These are phyloP conservation scores for Plasmodium blacklocki DNA, from an alignment of 169 alveolate species.

Conservation along the genomic window DNA sequence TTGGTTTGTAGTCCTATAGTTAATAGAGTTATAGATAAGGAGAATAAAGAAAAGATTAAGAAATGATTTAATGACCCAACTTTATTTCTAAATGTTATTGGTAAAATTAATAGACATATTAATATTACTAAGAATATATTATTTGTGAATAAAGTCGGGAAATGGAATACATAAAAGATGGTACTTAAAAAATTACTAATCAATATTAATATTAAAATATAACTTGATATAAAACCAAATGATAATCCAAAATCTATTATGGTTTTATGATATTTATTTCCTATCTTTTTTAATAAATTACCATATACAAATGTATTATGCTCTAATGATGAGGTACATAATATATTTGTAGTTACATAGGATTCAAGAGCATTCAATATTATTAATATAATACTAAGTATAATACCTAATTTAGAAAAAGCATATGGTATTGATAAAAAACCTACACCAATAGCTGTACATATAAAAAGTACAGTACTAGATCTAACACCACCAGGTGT, in stretches of 20 bases:
- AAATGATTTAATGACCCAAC: conserved; percentile 30
- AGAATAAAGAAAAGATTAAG: conserved; percentile 46
- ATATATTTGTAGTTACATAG: conserved; percentile 62
- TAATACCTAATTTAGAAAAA: conserved; percentile 63
- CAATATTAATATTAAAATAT: conserved; percentile 48
- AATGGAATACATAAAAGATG: conserved; percentile 31
- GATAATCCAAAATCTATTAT: conserved; percentile 51
- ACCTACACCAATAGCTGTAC: conserved; percentile 75
- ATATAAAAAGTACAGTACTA: conserved; percentile 62
- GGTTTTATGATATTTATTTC: conserved; percentile 40
- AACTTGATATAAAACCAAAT: conserved; percentile 60
- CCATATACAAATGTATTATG: conserved; percentile 76
- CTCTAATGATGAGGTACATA: conserved; percentile 46
- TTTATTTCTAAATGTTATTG: conserved; percentile 55
- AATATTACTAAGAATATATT: conserved; percentile 24
- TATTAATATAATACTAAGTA: conserved; percentile 33
- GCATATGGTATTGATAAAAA: conserved; percentile 63
- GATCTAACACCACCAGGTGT: conserved; percentile 76
- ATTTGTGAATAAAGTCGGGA: conserved; percentile 32
- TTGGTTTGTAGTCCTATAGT: conserved; percentile 34
- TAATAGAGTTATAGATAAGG: conserved; percentile 41
- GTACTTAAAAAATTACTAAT: conserved; percentile 58
- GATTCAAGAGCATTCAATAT: conserved; percentile 55
- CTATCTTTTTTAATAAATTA: conserved; percentile 56
- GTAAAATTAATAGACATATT: conserved; percentile 34